Evolutionary conservation across 148 eudicot genomes (phyloP).

Genomic region (Diospyros lotus): DNA sequence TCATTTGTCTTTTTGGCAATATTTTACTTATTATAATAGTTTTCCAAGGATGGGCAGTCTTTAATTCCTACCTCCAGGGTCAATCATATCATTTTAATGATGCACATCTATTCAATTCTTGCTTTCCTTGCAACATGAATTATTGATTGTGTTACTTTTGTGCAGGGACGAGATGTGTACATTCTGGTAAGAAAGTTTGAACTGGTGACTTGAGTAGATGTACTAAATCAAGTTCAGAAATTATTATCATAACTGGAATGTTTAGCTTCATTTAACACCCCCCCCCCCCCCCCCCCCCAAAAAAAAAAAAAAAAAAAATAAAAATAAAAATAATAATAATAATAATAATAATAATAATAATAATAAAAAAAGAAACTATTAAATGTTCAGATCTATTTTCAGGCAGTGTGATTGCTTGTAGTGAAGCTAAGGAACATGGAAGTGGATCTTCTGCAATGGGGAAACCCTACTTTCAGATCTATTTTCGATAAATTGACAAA

Average conservation of each 20-base stretch:
- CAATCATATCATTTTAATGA: not conserved
- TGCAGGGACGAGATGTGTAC: slow-evolving; percentile 95
- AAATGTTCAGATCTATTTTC: no score
- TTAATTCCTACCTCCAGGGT: not conserved
- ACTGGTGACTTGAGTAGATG: slow-evolving; percentile 18
- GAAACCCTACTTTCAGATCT: not conserved
- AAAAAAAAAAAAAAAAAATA: no score
- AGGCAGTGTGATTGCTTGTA: not conserved
- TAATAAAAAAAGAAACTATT: no score
- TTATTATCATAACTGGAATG: not conserved
- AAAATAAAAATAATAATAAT: not conserved
- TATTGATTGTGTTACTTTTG: slow-evolving; percentile 20
- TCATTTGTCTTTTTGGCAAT: not conserved
- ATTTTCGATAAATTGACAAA: no score
- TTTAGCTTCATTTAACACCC: no score
- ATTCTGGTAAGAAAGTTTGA: slow-evolving; percentile 66
- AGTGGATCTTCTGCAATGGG: not conserved
- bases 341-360: no score
- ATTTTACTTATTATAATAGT: not conserved
- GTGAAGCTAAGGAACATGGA: not conserved
- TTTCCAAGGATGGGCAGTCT: not conserved
- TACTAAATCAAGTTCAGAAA: slow-evolving; percentile 7
- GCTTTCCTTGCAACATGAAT: not conserved
- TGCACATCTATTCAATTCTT: slow-evolving; percentile 8
- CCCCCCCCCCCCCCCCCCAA: no score